Evolutionary conservation across 2,329 filamentous ascomycete species (phyloP).

Genomic region (Stenocarpella maydis): DNA sequence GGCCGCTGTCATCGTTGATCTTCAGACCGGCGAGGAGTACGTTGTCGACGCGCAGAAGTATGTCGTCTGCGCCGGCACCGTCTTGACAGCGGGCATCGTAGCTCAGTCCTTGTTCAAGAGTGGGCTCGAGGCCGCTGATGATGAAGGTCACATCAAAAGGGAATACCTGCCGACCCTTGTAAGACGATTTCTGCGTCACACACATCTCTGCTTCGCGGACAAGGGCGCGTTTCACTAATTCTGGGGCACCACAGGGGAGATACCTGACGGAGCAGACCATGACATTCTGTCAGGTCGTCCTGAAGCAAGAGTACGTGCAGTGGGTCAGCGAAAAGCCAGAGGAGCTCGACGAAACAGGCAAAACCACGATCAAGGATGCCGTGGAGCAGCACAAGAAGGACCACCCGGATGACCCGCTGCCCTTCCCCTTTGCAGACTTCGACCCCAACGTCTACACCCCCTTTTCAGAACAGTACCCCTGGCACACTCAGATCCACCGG

Average conservation of each 20-base stretch:
- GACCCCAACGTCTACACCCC: slow-evolving; percentile 36
- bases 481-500: slow-evolving; percentile 42
- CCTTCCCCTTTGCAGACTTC: slow-evolving; percentile 35
- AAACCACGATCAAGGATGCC: too few species aligned
- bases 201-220: too few species aligned
- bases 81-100: slow-evolving; percentile 41
- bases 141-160: neutral
- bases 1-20: slow-evolving; percentile 30
- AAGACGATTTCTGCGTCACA: neutral
- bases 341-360: neutral
- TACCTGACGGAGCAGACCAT: slow-evolving; percentile 41
- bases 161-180: neutral
- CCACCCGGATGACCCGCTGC: slow-evolving; percentile 31
- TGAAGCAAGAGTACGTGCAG: slow-evolving; percentile 36
- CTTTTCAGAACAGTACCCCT: slow-evolving; percentile 37
- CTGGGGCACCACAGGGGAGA: slow-evolving; percentile 31
- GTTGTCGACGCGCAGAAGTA: slow-evolving; percentile 39
- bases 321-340: slow-evolving; percentile 3
- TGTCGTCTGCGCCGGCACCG: slow-evolving; percentile 40
- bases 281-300: slow-evolving; percentile 41
- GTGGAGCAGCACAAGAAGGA: neutral
- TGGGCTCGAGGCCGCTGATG: neutral
- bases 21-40: slow-evolving; percentile 33
- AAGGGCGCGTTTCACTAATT: too few species aligned
- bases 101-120: slow-evolving; percentile 33